Evolutionary conservation across 2,329 filamentous ascomycete genomes (phyloP).

Genomic region (Pyricularia pennisetigena): DNA sequence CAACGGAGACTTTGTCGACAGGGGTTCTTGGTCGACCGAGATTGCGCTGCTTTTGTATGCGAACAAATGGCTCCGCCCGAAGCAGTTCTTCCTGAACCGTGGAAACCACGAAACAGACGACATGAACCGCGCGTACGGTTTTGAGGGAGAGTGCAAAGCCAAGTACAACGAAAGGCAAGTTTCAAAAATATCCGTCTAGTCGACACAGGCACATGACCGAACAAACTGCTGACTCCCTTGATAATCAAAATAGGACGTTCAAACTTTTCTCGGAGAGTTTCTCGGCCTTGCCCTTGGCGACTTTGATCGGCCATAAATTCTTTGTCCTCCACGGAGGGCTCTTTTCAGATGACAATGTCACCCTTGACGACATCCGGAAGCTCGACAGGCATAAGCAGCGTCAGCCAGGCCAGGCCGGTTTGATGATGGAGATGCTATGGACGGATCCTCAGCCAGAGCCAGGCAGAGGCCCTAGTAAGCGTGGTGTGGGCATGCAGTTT

Average conservation of each 20-base stretch:
- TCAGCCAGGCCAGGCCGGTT: slow-evolving; percentile 67
- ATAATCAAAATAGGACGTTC: slow-evolving; percentile 37
- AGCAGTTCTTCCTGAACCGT: slow-evolving; percentile 87
- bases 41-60: slow-evolving; percentile 89
- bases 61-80: slow-evolving; percentile 90
- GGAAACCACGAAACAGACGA: slow-evolving; percentile 99
- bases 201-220: not conserved
- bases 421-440: slow-evolving; percentile 99
- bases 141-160: slow-evolving; percentile 95
- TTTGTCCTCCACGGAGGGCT: slow-evolving; percentile 89
- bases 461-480: slow-evolving; percentile 88
- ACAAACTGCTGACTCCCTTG: not conserved
- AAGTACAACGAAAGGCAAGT: slow-evolving; percentile 80
- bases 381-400: slow-evolving; percentile 31
- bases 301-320: slow-evolving; percentile 82
- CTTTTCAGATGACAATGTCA: slow-evolving; percentile 90
- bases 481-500: slow-evolving; percentile 93
- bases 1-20: slow-evolving; percentile 97
- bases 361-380: slow-evolving; percentile 76
- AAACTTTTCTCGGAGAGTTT: slow-evolving; percentile 98
- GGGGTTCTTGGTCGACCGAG: slow-evolving; percentile 97
- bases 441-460: slow-evolving; percentile 84
- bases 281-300: slow-evolving; percentile 85
- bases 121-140: slow-evolving; percentile 98
- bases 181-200: not conserved